phyloP scores from a whole-genome alignment of 208 protist species.

The Leishmania braziliensis region DNA sequence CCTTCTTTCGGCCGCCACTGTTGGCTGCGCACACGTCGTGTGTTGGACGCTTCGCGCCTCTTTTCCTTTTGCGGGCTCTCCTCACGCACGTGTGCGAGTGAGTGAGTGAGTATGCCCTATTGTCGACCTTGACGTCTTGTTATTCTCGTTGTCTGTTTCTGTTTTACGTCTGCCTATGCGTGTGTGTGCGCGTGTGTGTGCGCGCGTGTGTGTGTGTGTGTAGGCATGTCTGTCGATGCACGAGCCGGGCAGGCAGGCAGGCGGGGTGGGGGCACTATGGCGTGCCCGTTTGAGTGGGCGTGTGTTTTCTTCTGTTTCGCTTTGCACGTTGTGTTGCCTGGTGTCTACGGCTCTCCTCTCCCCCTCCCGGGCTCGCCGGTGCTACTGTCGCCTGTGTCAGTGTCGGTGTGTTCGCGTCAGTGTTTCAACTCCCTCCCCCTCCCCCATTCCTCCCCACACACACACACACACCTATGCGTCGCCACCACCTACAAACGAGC shows the following conservation, averaged over 20 bases:
- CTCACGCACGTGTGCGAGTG: neutral
- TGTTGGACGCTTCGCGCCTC: neutral
- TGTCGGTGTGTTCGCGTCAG: neutral
- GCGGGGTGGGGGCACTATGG: neutral
- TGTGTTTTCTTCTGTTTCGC: constrained; percentile 16
- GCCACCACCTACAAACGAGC: neutral
- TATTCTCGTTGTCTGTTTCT: neutral
- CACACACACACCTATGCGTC: neutral
- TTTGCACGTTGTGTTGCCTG: constrained; percentile 4
- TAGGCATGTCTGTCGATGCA: neutral
- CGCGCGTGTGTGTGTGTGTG: neutral
- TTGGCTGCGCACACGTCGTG: too few relatives aligned
- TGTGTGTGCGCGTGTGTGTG: neutral
- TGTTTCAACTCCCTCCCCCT: neutral
- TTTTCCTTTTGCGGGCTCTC: neutral
- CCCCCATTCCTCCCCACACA: neutral
- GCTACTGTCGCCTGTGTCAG: too few relatives aligned
- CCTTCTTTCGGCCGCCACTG: too few relatives aligned
- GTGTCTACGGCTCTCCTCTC: neutral
- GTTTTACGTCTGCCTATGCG: neutral
- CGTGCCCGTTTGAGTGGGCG: constrained; percentile 5
- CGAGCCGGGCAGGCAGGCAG: neutral
- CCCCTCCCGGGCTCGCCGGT: neutral
- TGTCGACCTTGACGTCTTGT: neutral
- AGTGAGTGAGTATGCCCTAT: neutral